Evolutionary conservation across 176 grass and related monocot species (phyloP).

Genomic region (Hordeum marinum): DNA sequence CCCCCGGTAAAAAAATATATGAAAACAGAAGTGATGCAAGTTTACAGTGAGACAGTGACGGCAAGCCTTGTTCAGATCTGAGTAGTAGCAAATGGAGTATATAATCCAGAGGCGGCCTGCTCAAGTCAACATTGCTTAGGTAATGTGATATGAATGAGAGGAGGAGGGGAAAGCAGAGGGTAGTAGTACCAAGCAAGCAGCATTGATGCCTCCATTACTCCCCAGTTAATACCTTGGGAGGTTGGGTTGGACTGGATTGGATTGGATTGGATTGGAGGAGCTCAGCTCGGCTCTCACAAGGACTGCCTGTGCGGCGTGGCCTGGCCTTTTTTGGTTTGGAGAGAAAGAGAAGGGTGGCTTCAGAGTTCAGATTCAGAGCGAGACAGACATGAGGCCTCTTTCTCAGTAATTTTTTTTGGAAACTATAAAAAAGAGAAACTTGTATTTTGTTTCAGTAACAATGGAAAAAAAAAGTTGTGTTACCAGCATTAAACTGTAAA

Average conservation of each 20-base stretch:
- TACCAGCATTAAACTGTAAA: no score
- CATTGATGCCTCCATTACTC: slow-evolving; percentile 52
- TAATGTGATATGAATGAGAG: slow-evolving; percentile 28
- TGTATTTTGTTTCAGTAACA: not conserved
- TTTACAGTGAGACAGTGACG: slow-evolving; percentile 22
- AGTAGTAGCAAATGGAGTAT: slow-evolving; percentile 4
- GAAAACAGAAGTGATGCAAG: not conserved
- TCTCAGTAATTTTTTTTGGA: not conserved
- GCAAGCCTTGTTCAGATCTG: slow-evolving; percentile 15
- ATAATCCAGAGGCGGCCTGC: slow-evolving; percentile 13
- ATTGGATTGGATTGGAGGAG: slow-evolving; percentile 12
- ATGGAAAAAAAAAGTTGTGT: no score
- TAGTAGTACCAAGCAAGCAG: slow-evolving; percentile 36
- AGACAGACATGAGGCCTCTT: not conserved
- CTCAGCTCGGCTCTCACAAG: slow-evolving; percentile 9
- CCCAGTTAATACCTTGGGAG: slow-evolving; percentile 36
- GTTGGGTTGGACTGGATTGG: slow-evolving; percentile 2
- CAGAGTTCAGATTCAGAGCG: not conserved
- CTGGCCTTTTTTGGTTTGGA: not conserved
- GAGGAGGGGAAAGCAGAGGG: no score
- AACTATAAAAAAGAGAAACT: not conserved
- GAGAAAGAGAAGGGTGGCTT: not conserved
- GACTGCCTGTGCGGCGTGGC: slow-evolving; percentile 31
- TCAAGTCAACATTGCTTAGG: slow-evolving; percentile 51
- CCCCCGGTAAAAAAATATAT: not conserved